Conservation (phyloP, 139 green algal species). For the Marvania coccoides region DNA sequence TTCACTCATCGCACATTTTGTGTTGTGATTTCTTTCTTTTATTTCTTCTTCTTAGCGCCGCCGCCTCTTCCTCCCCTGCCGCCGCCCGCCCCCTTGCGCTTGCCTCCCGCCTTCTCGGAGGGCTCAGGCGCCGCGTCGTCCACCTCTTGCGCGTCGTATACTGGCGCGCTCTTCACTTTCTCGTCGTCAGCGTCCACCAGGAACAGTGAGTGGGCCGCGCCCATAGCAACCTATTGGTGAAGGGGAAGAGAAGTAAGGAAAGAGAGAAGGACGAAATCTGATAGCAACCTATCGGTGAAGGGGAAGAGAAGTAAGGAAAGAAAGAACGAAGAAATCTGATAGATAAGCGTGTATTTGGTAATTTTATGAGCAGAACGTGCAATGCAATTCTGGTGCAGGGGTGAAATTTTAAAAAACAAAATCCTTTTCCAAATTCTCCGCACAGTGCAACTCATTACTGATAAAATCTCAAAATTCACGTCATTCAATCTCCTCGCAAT, state of each 20-base stretch:
- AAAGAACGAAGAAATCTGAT: too few species aligned
- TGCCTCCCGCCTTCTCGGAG: too few species aligned
- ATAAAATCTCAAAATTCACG: not conserved
- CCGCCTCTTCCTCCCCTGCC: not conserved
- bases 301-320: too few species aligned
- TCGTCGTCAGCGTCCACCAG: constrained; percentile 46
- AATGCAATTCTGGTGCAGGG: not conserved
- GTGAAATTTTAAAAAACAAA: not conserved
- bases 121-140: constrained; percentile 2
- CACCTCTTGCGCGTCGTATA: constrained; percentile 15
- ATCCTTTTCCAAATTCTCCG: not conserved
- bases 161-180: constrained; percentile 19
- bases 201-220: constrained; percentile 74
- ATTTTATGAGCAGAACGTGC: not conserved
- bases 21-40: not conserved
- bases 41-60: constrained; percentile 12
- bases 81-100: constrained; percentile 32
- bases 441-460: too few species aligned
- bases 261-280: too few species aligned
- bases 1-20: not conserved
- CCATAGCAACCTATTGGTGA: constrained; percentile 52
- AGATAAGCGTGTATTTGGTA: constrained; percentile 1
- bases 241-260: not conserved
- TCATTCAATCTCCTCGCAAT: not conserved
- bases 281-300: constrained; percentile 47